These are phyloP conservation scores for Grosmannia huntii DNA, from an alignment of 2,329 filamentous ascomycete species.

Conservation along the genomic window DNA sequence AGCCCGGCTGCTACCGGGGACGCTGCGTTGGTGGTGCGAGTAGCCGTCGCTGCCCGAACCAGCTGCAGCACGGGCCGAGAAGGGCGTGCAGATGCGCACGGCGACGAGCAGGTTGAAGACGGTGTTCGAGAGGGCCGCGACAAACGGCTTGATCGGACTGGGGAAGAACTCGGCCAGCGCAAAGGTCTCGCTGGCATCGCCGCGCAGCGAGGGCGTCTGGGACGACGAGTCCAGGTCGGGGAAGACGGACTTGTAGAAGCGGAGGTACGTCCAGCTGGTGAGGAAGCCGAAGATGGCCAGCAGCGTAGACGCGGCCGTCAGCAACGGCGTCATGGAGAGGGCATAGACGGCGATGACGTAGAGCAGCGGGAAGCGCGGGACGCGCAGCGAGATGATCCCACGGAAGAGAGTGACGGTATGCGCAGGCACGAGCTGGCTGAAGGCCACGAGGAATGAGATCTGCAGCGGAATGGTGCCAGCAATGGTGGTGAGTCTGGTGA, in stretches of 20 bases:
- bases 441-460: constrained; percentile 87
- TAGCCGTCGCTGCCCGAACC: constrained; percentile 54
- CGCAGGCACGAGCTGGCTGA: constrained; percentile 93
- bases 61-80: constrained; percentile 41
- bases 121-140: constrained; percentile 60
- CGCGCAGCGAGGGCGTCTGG: constrained; percentile 53
- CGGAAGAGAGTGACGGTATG: constrained; percentile 93
- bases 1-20: constrained; percentile 61
- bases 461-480: constrained; percentile 82
- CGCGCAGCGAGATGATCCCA: constrained; percentile 76
- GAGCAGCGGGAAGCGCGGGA: constrained; percentile 58
- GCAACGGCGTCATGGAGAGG: constrained; percentile 41
- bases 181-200: constrained; percentile 93
- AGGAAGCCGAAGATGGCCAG: constrained; percentile 72
- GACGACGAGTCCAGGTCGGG: constrained; percentile 49
- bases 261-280: constrained; percentile 86
- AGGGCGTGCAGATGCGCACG: constrained; percentile 69
- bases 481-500: constrained; percentile 59
- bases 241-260: constrained; percentile 77
- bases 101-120: constrained; percentile 66
- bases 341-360: constrained; percentile 63
- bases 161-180: constrained; percentile 95
- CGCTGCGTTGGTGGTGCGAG: constrained; percentile 36
- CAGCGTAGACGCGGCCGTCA: constrained; percentile 62
- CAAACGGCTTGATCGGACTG: constrained; percentile 62